Evolutionary conservation across 805 yeast species (phyloP).

Genomic region (Cyberlindnera euphorbiae): DNA sequence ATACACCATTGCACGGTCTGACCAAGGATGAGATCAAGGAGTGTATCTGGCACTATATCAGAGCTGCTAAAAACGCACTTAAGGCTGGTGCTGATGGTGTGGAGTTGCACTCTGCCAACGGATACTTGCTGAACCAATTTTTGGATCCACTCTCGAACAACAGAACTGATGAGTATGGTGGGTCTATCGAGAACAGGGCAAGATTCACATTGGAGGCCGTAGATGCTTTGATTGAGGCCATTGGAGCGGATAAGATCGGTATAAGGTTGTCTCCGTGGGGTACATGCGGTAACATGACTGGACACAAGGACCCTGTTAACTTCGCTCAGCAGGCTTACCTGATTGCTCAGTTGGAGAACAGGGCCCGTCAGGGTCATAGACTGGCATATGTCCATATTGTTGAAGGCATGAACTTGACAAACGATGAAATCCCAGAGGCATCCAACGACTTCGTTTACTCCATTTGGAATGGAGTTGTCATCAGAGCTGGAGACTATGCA

Average conservation of each 20-base stretch:
- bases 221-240: constrained; percentile 43
- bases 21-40: too few relatives aligned
- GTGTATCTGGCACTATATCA: constrained; percentile 35
- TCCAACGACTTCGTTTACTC: constrained; percentile 35
- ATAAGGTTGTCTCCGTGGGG: constrained; percentile 48
- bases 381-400: constrained; percentile 35
- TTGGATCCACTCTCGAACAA: constrained; percentile 42
- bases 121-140: constrained; percentile 56
- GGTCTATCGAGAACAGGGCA: constrained; percentile 42
- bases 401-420: constrained; percentile 30
- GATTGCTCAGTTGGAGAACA: constrained; percentile 34
- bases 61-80: constrained; percentile 37
- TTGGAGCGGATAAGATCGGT: constrained; percentile 48
- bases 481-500: constrained; percentile 24
- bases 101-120: constrained; percentile 67
- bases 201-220: constrained; percentile 41
- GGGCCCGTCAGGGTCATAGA: constrained; percentile 30
- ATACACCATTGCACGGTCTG: too few relatives aligned
- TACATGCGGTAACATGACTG: constrained; percentile 35
- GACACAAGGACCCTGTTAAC: constrained; percentile 34
- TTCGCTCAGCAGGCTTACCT: constrained; percentile 36
- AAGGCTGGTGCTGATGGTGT: constrained; percentile 50
- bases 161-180: constrained; percentile 52
- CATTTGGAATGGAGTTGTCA: constrained; percentile 42
- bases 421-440: constrained; percentile 8